A percentile compares a stretch with the other conserved stretches of the same genome.
phyloP scores from a whole-genome alignment of 2,329 filamentous ascomycete genomes.

The Sclerotiophoma versabilis region DNA sequence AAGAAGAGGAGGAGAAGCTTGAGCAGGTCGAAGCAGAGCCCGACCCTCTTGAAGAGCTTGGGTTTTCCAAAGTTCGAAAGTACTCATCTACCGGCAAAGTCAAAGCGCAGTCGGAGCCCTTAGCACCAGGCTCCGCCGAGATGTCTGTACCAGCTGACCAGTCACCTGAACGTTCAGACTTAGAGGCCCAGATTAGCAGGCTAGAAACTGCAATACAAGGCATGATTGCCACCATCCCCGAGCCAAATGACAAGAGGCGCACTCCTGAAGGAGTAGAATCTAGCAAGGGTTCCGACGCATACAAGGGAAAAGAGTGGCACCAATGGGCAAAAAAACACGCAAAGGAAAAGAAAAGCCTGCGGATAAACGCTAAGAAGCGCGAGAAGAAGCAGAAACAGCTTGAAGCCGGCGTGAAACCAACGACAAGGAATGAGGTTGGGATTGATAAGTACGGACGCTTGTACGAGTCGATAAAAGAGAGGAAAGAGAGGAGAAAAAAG shows the following conservation, averaged over 20 bases:
- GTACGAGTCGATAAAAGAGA: neutral
- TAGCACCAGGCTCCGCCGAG: neutral
- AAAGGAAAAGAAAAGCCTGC: neutral
- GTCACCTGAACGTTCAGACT: neutral
- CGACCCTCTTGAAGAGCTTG: neutral
- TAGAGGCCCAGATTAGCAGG: neutral
- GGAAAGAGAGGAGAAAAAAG: neutral
- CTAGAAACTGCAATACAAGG: no score
- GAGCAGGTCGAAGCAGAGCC: neutral
- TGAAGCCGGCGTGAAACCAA: neutral
- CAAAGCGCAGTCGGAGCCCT: neutral
- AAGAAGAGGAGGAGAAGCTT: constrained; percentile 2
- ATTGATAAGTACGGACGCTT: neutral
- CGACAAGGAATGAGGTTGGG: neutral
- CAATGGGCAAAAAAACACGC: constrained; percentile 11
- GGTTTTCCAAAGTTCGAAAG: neutral
- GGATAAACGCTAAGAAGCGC: neutral
- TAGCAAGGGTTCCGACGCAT: neutral
- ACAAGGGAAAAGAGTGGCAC: constrained; percentile 9
- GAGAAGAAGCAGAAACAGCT: neutral
- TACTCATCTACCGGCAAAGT: constrained; percentile 2
- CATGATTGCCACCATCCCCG: neutral
- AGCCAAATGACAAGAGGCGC: neutral
- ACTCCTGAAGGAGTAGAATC: neutral
- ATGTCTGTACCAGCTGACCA: no score